Conservation (phyloP, 257 asterid genomes). For the Plantago elongata region DNA sequence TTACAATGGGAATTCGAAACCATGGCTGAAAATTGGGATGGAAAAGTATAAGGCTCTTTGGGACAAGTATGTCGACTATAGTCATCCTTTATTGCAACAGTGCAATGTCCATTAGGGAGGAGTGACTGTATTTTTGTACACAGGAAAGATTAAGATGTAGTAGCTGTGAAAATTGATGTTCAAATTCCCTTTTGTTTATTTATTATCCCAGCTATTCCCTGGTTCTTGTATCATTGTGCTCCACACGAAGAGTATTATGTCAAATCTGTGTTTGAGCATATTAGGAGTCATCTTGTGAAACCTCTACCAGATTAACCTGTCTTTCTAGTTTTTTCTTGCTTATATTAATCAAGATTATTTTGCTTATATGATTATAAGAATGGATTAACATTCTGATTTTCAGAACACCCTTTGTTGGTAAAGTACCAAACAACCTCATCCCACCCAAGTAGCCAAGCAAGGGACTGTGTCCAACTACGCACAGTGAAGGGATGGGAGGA, state of each 20-base stretch:
- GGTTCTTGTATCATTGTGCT: constrained; percentile 31
- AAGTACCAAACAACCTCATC: too few species aligned
- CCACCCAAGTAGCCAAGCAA: too few species aligned
- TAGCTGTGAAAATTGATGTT: constrained; percentile 17
- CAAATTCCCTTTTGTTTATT: background rate
- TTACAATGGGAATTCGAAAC: constrained; percentile 62
- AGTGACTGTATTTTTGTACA: constrained; percentile 24
- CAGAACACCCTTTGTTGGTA: too few species aligned
- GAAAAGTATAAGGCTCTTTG: constrained; percentile 64
- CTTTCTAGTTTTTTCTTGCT: background rate
- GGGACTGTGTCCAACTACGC: too few species aligned
- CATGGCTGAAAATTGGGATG: constrained; percentile 67
- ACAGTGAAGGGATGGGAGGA: too few species aligned
- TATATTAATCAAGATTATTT: background rate
- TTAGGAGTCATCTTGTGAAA: background rate
- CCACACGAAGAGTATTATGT: constrained; percentile 27
- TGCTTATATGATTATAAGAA: too few species aligned
- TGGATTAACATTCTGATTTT: too few species aligned
- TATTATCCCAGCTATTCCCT: constrained; percentile 5
- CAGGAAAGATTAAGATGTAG: constrained; percentile 20
- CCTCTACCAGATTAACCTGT: background rate
- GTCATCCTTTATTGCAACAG: constrained; percentile 47
- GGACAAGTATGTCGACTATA: constrained; percentile 54
- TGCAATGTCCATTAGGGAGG: constrained; percentile 45
- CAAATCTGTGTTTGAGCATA: constrained; percentile 11